These are phyloP conservation scores for Solanum gracilifrons DNA, from an alignment of 257 asterid species.

Conservation along the genomic window DNA sequence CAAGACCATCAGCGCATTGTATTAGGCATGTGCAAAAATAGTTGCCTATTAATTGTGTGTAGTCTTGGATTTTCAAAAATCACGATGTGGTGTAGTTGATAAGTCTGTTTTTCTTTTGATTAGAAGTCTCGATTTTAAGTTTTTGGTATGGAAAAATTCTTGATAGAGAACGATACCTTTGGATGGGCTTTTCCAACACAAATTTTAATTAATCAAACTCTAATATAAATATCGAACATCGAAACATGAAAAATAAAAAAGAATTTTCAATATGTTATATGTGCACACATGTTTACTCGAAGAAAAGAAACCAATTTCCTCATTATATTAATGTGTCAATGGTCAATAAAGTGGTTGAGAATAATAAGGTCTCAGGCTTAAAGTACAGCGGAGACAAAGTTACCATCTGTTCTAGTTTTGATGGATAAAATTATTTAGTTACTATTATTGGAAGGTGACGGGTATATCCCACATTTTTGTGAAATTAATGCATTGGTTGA, in stretches of 20 bases:
- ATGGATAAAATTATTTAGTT: background rate
- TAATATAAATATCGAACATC: background rate
- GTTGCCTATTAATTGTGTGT: background rate
- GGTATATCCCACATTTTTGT: background rate
- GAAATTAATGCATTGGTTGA: background rate
- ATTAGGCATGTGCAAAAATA: background rate
- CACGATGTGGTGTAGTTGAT: background rate
- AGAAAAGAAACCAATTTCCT: background rate
- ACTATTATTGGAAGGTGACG: too few species aligned
- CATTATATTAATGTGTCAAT: background rate
- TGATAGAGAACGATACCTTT: background rate
- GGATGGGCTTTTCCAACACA: background rate
- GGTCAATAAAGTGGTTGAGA: background rate
- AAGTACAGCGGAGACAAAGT: background rate
- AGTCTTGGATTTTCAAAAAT: background rate
- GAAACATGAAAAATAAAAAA: background rate
- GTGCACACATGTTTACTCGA: background rate
- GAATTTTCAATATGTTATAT: background rate
- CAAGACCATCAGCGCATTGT: background rate
- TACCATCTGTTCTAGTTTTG: background rate
- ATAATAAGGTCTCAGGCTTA: background rate
- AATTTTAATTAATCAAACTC: background rate
- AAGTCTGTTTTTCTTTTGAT: background rate
- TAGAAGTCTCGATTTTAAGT: background rate
- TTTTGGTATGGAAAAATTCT: fast-evolving